phyloP scores from a whole-genome alignment of 75 land plant species.

The Pinus albicaulis region DNA sequence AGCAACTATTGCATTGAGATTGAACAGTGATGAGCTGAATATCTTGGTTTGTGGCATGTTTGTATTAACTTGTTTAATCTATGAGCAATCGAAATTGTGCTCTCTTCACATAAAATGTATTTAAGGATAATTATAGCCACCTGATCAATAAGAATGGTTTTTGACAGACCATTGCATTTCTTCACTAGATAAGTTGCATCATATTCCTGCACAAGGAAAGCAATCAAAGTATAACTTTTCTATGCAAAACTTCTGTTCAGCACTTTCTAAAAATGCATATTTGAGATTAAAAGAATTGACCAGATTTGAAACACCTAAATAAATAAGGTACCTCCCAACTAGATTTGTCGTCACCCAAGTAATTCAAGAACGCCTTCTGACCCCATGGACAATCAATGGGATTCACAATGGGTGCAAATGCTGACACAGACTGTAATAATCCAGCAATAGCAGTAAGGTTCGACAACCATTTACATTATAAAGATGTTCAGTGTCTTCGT shows the following conservation, averaged over 20 bases:
- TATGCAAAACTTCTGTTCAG: background rate
- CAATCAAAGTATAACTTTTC: background rate
- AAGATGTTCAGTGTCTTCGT: background rate
- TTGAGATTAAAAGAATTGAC: background rate
- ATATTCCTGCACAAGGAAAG: conserved; percentile 63
- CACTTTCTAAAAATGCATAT: background rate
- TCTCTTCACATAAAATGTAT: background rate
- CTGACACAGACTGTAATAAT: conserved; percentile 83
- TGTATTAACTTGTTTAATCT: background rate
- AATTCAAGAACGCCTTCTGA: conserved; percentile 88
- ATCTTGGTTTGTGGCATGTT: background rate
- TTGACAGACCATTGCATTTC: conserved; percentile 51
- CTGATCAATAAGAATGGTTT: conserved; percentile 92
- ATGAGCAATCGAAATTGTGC: too few relatives aligned
- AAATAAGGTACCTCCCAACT: conserved; percentile 75
- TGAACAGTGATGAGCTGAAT: too few relatives aligned
- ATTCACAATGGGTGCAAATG: conserved; percentile 93
- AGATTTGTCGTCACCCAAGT: conserved; percentile 74
- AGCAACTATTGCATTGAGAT: too few relatives aligned
- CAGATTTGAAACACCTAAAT: background rate
- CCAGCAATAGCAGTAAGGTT: background rate
- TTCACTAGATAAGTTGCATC: conserved; percentile 82
- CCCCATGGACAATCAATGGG: conserved; percentile 94
- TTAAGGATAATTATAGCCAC: conserved; percentile 22
- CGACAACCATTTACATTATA: background rate